These are phyloP conservation scores for Dendrostoma leiphaemia DNA, from an alignment of 2,329 filamentous ascomycete genomes.

Conservation along the genomic window DNA sequence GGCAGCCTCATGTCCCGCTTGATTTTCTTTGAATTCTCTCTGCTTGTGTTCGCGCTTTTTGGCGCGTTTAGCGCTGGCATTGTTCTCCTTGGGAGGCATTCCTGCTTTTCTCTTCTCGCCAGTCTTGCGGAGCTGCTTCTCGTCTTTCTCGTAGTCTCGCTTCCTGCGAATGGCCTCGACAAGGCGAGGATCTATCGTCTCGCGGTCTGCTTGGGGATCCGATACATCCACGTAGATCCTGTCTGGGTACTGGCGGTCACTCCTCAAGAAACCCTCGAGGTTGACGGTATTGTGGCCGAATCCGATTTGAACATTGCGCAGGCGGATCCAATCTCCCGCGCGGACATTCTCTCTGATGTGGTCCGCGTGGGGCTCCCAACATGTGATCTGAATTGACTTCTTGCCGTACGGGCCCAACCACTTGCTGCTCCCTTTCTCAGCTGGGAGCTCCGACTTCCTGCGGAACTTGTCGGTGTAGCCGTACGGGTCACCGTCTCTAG, in stretches of 20 bases:
- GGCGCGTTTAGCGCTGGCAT: slow-evolving; percentile 25
- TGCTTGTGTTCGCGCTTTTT: slow-evolving; percentile 15
- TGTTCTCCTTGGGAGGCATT: slow-evolving; percentile 20
- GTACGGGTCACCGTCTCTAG: slow-evolving; percentile 50
- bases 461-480: slow-evolving; percentile 45
- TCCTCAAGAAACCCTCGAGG: slow-evolving; percentile 71
- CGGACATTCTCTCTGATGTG: slow-evolving; percentile 56
- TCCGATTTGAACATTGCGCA: slow-evolving; percentile 74
- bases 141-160: slow-evolving; percentile 58
- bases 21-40: slow-evolving; percentile 26
- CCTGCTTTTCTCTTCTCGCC: slow-evolving; percentile 38
- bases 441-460: slow-evolving; percentile 22
- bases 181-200: slow-evolving; percentile 45
- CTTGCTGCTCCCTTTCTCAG: slow-evolving; percentile 16
- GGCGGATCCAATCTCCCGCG: slow-evolving; percentile 58
- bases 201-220: slow-evolving; percentile 35
- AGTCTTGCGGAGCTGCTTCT: slow-evolving; percentile 37
- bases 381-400: slow-evolving; percentile 67
- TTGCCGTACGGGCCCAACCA: slow-evolving; percentile 78
- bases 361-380: slow-evolving; percentile 66
- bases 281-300: slow-evolving; percentile 46
- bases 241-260: slow-evolving; percentile 48
- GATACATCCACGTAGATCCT: slow-evolving; percentile 60
- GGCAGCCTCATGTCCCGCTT: slow-evolving; percentile 26
- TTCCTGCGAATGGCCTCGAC: slow-evolving; percentile 62